Percentiles rank a stretch among this genome's conserved stretches.
Evolutionary conservation across 345 rosid genomes (phyloP).

Genomic region (Zanthoxylum bungeanum): DNA sequence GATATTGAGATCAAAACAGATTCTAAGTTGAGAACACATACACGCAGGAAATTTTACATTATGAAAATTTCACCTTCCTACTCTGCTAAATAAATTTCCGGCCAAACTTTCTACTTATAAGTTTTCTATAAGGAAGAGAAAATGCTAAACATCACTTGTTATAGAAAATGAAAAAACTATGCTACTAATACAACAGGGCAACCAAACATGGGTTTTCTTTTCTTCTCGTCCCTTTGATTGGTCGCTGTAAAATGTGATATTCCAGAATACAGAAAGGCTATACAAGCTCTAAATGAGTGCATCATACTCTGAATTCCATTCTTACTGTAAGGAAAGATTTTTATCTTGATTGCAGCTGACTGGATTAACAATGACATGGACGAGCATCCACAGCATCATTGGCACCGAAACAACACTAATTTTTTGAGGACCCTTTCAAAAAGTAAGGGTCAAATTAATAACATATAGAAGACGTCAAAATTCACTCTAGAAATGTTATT

Average conservation of each 20-base stretch:
- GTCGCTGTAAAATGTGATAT: constrained; percentile 20
- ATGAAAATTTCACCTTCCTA: constrained; percentile 26
- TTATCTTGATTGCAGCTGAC: constrained; percentile 17
- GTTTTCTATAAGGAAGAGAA: constrained; percentile 33
- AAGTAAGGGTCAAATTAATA: constrained; percentile 13
- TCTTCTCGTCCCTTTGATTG: constrained; percentile 23
- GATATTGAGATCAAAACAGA: constrained; percentile 18
- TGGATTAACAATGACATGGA: constrained; percentile 8
- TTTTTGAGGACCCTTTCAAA: constrained; percentile 13
- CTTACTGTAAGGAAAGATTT: constrained; percentile 16
- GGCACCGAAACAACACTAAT: constrained; percentile 5
- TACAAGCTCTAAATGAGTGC: constrained; percentile 10
- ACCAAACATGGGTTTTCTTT: constrained; percentile 18
- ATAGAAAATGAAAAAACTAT: constrained; percentile 21
- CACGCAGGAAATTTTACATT: constrained; percentile 28
- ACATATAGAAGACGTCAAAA: not conserved
- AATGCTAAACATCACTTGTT: constrained; percentile 20
- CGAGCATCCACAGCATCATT: not conserved
- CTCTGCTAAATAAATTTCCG: constrained; percentile 29
- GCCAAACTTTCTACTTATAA: constrained; percentile 35
- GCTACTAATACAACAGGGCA: constrained; percentile 30
- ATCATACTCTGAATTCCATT: not conserved
- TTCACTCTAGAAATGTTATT: constrained; percentile 16
- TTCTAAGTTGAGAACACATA: constrained; percentile 22
- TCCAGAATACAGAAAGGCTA: constrained; percentile 12